These are phyloP conservation scores for Cucurbitaria berberidis DNA, from an alignment of 2,329 filamentous ascomycete genomes.

Conservation along the genomic window DNA sequence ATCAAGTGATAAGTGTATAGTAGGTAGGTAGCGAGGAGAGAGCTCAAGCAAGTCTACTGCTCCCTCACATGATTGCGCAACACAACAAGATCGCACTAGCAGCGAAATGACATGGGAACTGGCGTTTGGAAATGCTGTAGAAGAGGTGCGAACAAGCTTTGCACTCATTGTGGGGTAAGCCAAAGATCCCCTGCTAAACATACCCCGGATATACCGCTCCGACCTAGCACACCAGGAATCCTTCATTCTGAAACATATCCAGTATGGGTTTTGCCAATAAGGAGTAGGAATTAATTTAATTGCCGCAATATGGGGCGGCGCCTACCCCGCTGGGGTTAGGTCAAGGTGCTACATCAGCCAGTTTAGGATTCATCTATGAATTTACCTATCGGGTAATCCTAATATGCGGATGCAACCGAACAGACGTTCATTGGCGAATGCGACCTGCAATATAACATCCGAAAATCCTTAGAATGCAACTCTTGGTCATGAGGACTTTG, in stretches of 20 bases:
- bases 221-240: neutral
- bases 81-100: neutral
- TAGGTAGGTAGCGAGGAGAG: neutral
- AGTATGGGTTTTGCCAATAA: slow-evolving; percentile 9
- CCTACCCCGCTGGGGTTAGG: neutral
- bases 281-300: neutral
- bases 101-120: neutral
- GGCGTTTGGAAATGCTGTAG: neutral
- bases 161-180: neutral
- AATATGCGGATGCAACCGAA: slow-evolving; percentile 3
- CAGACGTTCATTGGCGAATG: slow-evolving; percentile 3
- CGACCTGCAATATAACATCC: neutral
- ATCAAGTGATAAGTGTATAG: neutral
- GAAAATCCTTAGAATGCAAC: neutral
- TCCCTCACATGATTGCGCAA: neutral
- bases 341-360: slow-evolving; percentile 8
- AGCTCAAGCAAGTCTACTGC: neutral
- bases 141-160: slow-evolving; percentile 1
- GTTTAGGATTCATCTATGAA: slow-evolving; percentile 12
- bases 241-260: slow-evolving; percentile 1
- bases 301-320: slow-evolving; percentile 3
- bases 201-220: neutral
- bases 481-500: slow-evolving; percentile 1
- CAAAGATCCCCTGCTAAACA: neutral
- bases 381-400: slow-evolving; percentile 1